These are phyloP conservation scores for Byssoonygena ceratinophila DNA, from an alignment of 2,329 filamentous ascomycete genomes.

Conservation along the genomic window DNA sequence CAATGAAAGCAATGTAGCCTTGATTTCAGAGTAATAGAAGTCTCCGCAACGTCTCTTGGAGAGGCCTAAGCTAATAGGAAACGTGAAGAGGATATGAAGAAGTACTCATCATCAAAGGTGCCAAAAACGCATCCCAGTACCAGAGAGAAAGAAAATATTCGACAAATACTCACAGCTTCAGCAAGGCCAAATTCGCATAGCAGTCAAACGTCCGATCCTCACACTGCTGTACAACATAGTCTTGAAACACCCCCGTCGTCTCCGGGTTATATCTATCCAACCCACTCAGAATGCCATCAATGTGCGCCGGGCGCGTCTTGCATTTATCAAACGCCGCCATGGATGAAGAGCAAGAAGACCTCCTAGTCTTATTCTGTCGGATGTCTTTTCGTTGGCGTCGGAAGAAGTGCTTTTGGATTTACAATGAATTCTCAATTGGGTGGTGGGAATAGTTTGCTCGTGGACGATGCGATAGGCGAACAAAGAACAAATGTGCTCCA, in stretches of 20 bases:
- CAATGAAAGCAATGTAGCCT: background rate
- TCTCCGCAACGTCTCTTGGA: constrained; percentile 36
- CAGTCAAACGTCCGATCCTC: constrained; percentile 88
- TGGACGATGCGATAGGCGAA: no score
- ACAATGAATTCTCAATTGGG: no score
- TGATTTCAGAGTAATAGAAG: constrained; percentile 40
- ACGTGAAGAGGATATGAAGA: constrained; percentile 54
- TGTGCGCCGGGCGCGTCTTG: constrained; percentile 82
- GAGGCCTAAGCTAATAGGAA: constrained; percentile 69
- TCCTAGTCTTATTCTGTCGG: background rate
- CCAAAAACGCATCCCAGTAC: background rate
- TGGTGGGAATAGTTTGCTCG: no score
- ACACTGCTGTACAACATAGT: constrained; percentile 89
- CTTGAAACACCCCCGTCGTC: constrained; percentile 84
- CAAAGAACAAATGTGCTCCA: no score
- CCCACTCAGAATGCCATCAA: constrained; percentile 87
- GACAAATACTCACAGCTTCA: constrained; percentile 69
- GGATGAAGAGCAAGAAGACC: background rate
- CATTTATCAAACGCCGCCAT: constrained; percentile 63
- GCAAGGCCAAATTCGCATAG: constrained; percentile 88
- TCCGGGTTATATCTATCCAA: constrained; percentile 98
- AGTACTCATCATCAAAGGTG: constrained; percentile 50
- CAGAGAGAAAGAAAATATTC: background rate
- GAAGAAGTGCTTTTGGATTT: no score
- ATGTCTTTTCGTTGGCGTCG: no score